Evolutionary conservation across 371 early-diverging fungal species (phyloP), one percentile per base, ranked within the genome.

Genomic region (Entomophthora muscae): DNA sequence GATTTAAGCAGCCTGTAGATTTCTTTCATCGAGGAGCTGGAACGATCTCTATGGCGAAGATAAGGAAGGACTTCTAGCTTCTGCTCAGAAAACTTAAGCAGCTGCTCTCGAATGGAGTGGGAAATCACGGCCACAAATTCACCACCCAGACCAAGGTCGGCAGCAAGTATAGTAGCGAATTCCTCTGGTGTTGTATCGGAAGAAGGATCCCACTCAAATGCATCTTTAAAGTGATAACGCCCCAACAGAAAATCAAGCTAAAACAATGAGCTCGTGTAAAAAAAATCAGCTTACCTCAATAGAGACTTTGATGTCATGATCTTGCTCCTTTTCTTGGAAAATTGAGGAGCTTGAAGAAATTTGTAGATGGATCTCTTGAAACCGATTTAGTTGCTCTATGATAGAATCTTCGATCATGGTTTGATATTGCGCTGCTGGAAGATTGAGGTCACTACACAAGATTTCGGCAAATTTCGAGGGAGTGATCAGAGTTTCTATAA

Each of bases 401-500:
- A 96, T 95, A 17, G 86, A 78, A 53, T 86, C 82, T 0, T 89
- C 88, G 64, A 96, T 90, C 13, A 77, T 69, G 0, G 79, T 78
- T 12, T 78, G 77, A 67, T 82, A 87, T 51, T 78, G 73, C 23
- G 62, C 65, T 0, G 66, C 3, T 42, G 81, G 77, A 42, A 86
- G 61, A 22, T 86, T 83, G 28, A 95, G 66, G 66, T 96, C 97
- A 12, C 85, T 83, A 68, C 88, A 89, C 26, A 94, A 69, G 52
- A 92, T 83, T 66, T 89, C 85, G 7, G 93, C 95, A 80, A 95
- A 95, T 66, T 86, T 79, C 64, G 93, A 91, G 1, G 95, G 94
- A 13, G 93, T 88, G 59, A 91, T 71, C n/a, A 83, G 72, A 65
- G 79, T 79, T 65, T 95, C 92, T 82, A 59, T 33, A 22, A 59